Evolutionary conservation across 2,329 filamentous ascomycete genomes (phyloP), one percentile per base, ranked within the genome.

Genomic region (Penicillium janthinellum): DNA sequence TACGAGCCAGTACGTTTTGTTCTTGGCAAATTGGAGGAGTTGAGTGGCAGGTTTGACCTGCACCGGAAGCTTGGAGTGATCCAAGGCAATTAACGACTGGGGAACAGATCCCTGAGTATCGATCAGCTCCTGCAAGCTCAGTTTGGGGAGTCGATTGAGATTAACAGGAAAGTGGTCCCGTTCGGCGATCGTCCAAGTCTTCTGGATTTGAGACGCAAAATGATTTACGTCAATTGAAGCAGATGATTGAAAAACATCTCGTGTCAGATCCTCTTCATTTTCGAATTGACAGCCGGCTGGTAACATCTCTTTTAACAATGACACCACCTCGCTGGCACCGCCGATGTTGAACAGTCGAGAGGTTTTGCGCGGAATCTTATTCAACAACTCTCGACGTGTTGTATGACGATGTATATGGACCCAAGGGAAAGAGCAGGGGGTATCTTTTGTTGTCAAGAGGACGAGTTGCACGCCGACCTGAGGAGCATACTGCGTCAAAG

Each of bases 1-100:
- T 15, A 71, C 58, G 14, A 76, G 63, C 63, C 68, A 66, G 52
- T 76, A 76, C 6, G 73, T 75, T 57, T 71, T 75, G 39, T 70
- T 56, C n/a, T 53, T 56, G 1, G 62, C 57, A 47, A 73, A 73
- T 17, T 44, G 57, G n/a, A 67, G 61, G 3, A 50, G 22, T 42
- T 60, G 59, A 5, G 59, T 67, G 22, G 66, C 66, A 8, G 66
- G 60, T 1, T 25, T 55, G n/a, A 67, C 51, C 15, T 68, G 66
- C 2, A 57, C 44, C 7, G 62, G 48, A n/a, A 68, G 62, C 1
- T 7, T 37, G 2, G 50, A 42, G 10, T 50, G 3, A 41, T 54
- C 59, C 65, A 61, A 67, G 10, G 38, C 37, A 47, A 68, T n/a
- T 2, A 68, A 6, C 2, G 44, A 60, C 28, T 68, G 66, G 5